Evolutionary conservation across 2,329 filamentous ascomycete species (phyloP).

Genomic region (Penicillium polonicum): DNA sequence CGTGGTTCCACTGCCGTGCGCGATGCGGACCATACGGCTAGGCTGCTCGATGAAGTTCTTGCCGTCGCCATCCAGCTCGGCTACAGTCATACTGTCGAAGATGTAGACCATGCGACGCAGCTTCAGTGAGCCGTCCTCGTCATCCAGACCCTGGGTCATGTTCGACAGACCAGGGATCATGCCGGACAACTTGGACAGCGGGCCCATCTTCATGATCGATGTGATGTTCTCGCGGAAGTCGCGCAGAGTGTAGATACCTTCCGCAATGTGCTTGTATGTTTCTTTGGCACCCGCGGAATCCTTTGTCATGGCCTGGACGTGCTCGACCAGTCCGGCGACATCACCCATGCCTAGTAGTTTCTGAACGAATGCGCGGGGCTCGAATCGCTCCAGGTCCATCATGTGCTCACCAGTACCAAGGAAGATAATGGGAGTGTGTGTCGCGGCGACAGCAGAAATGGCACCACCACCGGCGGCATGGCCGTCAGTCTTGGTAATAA

Average conservation of each 20-base stretch:
- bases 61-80: conserved; percentile 92
- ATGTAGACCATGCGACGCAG: conserved; percentile 99
- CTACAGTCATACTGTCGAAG: conserved; percentile 95
- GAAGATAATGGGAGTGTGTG: conserved; percentile 94
- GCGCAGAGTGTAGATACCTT: conserved; percentile 92
- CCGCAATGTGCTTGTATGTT: conserved; percentile 97
- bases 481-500: conserved; percentile 98
- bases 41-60: conserved; percentile 93
- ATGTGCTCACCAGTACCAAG: conserved; percentile 97
- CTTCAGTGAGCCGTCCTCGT: conserved; percentile 91
- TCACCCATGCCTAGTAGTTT: conserved; percentile 97
- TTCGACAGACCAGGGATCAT: conserved; percentile 96
- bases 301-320: conserved; percentile 91
- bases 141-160: conserved; percentile 94
- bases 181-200: conserved; percentile 92
- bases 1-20: conserved; percentile 82
- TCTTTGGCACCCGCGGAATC: conserved; percentile 80
- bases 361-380: conserved; percentile 86
- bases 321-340: conserved; percentile 90
- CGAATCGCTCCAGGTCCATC: conserved; percentile 89
- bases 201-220: conserved; percentile 99
- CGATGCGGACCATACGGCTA: conserved; percentile 86
- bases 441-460: conserved; percentile 95
- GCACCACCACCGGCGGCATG: conserved; percentile 94
- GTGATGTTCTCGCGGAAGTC: conserved; percentile 92